Evolutionary conservation across 805 yeast genomes (phyloP).

Genomic region (Nakazawaea molendinolei): DNA sequence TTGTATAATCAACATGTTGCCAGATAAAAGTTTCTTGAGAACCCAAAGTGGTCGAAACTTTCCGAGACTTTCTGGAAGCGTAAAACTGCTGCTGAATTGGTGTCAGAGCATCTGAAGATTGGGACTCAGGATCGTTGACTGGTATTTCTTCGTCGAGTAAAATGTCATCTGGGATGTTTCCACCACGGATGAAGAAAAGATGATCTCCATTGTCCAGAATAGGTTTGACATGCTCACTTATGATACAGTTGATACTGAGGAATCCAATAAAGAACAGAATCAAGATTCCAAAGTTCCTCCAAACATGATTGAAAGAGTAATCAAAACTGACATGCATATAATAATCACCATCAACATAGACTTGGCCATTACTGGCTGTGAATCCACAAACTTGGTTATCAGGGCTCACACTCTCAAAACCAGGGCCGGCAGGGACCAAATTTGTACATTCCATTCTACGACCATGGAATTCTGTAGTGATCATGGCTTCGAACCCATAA

Average conservation of each 20-base stretch:
- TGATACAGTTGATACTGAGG: constrained; percentile 20
- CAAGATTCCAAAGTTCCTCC: constrained; percentile 43
- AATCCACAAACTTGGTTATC: constrained; percentile 43
- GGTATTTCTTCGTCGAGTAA: neutral
- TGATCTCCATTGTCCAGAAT: constrained; percentile 21
- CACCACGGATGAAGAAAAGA: constrained; percentile 38
- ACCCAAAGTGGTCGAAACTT: constrained; percentile 20
- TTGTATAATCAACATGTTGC: constrained; percentile 53
- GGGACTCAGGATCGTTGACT: neutral
- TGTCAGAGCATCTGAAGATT: no score
- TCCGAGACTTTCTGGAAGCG: neutral
- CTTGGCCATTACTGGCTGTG: constrained; percentile 49
- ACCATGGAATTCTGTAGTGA: constrained; percentile 51
- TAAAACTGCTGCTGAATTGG: neutral
- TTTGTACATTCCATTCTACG: constrained; percentile 44
- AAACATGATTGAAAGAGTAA: constrained; percentile 32
- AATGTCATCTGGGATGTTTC: constrained; percentile 18
- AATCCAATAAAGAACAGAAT: constrained; percentile 36
- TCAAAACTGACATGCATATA: constrained; percentile 28
- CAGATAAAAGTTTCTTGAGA: constrained; percentile 50
- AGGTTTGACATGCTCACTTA: constrained; percentile 20
- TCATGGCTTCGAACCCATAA: constrained; percentile 45
- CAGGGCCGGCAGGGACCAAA: constrained; percentile 49
- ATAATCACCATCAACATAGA: constrained; percentile 43
- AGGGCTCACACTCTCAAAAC: constrained; percentile 36